Evolutionary conservation across 169 alveolate genomes (phyloP), one percentile per base, ranked within the genome.

Genomic region (Cryptosporidium tyzzeri): DNA sequence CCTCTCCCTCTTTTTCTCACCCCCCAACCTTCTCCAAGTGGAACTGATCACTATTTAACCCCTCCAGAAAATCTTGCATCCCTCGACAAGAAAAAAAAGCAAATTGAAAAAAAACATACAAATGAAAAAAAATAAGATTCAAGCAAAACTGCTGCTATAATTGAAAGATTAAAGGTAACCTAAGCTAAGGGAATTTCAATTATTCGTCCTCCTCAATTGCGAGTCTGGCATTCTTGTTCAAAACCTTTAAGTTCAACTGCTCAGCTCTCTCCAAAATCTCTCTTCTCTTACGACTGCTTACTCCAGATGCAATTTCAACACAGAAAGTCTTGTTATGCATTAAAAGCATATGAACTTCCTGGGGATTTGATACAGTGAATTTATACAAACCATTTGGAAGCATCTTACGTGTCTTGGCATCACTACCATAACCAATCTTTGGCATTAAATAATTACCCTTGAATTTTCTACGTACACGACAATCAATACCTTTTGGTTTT

Each of bases 401-500:
- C 95, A 95, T 93, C 94, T 95, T 92, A 80, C 97, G 93, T 71
- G 99, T 97, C 96, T 93, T 95, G 94, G 97, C 96, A 95, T 96
- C 96, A 69, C 99, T 96, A 61, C 99, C 99, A 91, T 97, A 98
- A 48, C 99, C 99, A 91, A 98, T 96, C 94, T 95, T 97, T 86
- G 99, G 99, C 95, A 95, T 95, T 51, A 94, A 93, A 84, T 94
- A 96, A 73, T 97, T 95, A 84, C 99, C 99, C 94, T 95, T 96
- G 96, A 96, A 98, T 91, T 97, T 95, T 71, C 99, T 95, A 86
- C 99, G 97, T 55, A 96, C 99, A 70, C 99, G 96, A 69, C 97
- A 95, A 91, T 97, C 99, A 68, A 97, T 97, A 94, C 99, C 99
- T 94, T 96, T 96, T 73, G 99, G 99, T 93, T 97, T 97, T 93